A percentile compares a stretch with the other conserved stretches of the same genome.
Conservation (phyloP, 192 early-diverging fungal genomes). For the Coemansia sp. region DNA sequence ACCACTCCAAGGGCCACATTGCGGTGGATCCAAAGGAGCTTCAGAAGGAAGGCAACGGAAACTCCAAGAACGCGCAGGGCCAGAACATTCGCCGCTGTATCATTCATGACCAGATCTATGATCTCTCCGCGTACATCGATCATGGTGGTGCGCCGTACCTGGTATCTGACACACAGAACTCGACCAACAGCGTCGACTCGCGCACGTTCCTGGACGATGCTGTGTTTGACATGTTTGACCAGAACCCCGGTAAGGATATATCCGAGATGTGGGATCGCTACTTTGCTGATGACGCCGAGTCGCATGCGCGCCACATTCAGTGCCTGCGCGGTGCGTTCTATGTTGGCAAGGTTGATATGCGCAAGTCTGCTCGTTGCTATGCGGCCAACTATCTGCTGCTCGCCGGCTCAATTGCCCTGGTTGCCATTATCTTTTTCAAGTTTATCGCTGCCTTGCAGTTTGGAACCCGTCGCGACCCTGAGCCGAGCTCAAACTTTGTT, state of each 20-base stretch:
- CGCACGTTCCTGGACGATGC: conserved; percentile 61
- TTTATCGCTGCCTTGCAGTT: conserved; percentile 94
- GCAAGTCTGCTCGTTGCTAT: conserved; percentile 75
- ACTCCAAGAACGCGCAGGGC: conserved; percentile 36
- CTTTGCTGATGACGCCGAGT: conserved; percentile 46
- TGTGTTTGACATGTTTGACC: conserved; percentile 66
- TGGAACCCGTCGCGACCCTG: conserved; percentile 69
- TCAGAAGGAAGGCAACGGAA: conserved; percentile 54
- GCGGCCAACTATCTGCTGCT: conserved; percentile 85
- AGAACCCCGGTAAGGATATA: conserved; percentile 66
- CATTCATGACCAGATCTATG: conserved; percentile 70
- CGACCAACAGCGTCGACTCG: conserved; percentile 40
- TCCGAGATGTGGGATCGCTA: conserved; percentile 60
- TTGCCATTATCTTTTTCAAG: conserved; percentile 85
- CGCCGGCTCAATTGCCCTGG: conserved; percentile 77
- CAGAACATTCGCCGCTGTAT: conserved; percentile 61
- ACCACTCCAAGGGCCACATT: conserved; percentile 67
- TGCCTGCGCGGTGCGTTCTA: conserved; percentile 87
- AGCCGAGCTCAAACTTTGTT: conserved; percentile 88
- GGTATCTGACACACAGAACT: conserved; percentile 42
- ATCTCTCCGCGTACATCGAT: conserved; percentile 68
- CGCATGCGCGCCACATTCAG: conserved; percentile 57
- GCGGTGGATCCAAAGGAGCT: conserved; percentile 63
- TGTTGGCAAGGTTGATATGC: conserved; percentile 81
- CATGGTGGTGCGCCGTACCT: conserved; percentile 47